Conservation (phyloP, 768 basidiomycete species). For the Lentinula guzmanii region DNA sequence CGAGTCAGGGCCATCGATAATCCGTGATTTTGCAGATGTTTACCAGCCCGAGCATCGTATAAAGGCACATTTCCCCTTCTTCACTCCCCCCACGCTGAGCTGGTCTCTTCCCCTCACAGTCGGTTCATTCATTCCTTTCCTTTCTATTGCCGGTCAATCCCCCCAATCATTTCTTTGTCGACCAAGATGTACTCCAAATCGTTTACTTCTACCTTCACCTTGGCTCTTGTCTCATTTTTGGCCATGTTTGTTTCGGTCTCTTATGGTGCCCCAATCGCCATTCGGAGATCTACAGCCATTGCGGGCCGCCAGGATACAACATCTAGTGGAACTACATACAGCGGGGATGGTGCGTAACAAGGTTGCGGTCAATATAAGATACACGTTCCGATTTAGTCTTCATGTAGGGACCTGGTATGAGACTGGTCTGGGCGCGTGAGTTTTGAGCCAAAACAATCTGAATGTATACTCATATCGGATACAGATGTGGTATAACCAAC, state of each 20-base stretch:
- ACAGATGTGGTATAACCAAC: slow-evolving; percentile 31
- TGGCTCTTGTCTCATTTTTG: neutral
- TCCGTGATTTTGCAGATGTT: neutral
- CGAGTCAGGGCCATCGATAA: neutral
- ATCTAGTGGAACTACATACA: neutral
- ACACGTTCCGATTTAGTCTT: too few species aligned
- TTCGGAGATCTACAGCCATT: neutral
- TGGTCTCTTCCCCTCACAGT: neutral
- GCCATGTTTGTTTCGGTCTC: neutral
- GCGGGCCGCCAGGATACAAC: neutral
- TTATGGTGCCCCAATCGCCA: neutral
- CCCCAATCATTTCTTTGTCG: neutral
- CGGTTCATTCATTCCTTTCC: neutral
- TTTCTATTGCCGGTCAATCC: neutral
- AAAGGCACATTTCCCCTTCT: neutral
- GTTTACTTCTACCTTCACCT: neutral
- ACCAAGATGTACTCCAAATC: neutral
- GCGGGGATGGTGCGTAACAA: neutral
- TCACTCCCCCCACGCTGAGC: neutral
- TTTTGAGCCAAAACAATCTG: neutral
- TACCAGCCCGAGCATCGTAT: neutral
- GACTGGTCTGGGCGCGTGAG: slow-evolving; percentile 25
- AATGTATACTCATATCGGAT: neutral
- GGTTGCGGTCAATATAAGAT: too few species aligned
- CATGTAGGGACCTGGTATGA: slow-evolving; percentile 22